A percentile compares a stretch with the other conserved stretches of the same genome.
phyloP scores from a whole-genome alignment of 1,139 yeast species.

The Scheffersomyces titani region DNA sequence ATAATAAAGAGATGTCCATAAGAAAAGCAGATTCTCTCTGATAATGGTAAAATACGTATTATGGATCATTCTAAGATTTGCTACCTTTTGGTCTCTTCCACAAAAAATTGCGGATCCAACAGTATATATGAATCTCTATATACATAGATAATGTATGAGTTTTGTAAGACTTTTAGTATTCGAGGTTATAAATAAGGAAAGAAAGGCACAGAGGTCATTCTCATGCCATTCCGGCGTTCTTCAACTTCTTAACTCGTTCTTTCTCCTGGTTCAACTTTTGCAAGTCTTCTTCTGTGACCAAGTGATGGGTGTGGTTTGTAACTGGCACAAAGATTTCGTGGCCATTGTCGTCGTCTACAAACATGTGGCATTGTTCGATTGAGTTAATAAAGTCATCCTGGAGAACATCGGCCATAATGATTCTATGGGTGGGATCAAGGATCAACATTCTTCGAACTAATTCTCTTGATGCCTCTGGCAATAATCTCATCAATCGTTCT shows the following conservation, averaged over 20 bases:
- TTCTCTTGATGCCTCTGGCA: slow-evolving; percentile 37
- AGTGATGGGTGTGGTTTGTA: slow-evolving; percentile 53
- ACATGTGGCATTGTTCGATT: slow-evolving; percentile 30
- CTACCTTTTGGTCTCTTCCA: background rate
- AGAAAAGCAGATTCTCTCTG: background rate
- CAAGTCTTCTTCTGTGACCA: slow-evolving; percentile 57
- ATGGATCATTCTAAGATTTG: background rate
- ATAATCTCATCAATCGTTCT: slow-evolving; percentile 34
- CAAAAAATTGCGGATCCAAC: background rate
- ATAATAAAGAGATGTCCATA: no score
- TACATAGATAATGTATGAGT: background rate
- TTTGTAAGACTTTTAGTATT: background rate
- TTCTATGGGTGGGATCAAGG: slow-evolving; percentile 28
- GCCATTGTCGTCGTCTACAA: slow-evolving; percentile 8
- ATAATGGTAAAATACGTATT: background rate
- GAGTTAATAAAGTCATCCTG: slow-evolving; percentile 26
- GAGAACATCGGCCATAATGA: slow-evolving; percentile 31
- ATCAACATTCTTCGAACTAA: slow-evolving; percentile 37
- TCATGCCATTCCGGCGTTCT: slow-evolving; percentile 14
- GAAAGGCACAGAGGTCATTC: background rate
- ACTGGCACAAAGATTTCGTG: slow-evolving; percentile 11
- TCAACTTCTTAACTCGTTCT: slow-evolving; percentile 29
- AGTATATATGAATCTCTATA: background rate
- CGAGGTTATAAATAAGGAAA: background rate
- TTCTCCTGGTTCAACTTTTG: slow-evolving; percentile 41